phyloP scores from a whole-genome alignment of 2,329 filamentous ascomycete species.

The Chaetomiaceae sp. region DNA sequence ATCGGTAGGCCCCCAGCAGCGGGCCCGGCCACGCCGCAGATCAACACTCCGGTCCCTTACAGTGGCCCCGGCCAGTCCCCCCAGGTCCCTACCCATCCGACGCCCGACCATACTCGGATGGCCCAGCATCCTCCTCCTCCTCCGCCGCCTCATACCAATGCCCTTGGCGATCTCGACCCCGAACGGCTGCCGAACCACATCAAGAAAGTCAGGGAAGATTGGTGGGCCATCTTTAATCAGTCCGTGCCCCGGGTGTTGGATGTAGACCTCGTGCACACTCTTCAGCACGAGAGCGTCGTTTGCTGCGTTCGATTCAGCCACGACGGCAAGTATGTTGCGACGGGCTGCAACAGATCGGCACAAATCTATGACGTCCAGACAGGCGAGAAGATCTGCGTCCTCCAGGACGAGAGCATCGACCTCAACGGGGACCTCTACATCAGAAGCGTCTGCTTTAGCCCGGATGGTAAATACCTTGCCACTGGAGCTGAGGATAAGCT shows the following conservation, averaged over 20 bases:
- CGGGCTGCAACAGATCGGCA: slow-evolving; percentile 97
- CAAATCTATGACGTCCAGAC: slow-evolving; percentile 93
- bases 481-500: slow-evolving; percentile 97
- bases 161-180: slow-evolving; percentile 79
- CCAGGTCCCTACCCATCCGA: slow-evolving; percentile 75
- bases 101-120: slow-evolving; percentile 60
- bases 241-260: slow-evolving; percentile 83
- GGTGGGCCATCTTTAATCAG: slow-evolving; percentile 97
- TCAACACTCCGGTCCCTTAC: slow-evolving; percentile 83
- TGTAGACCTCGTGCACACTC: slow-evolving; percentile 88
- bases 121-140: slow-evolving; percentile 33
- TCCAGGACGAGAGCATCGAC: slow-evolving; percentile 85
- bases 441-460: slow-evolving; percentile 96
- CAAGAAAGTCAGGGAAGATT: slow-evolving; percentile 86
- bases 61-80: slow-evolving; percentile 78
- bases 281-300: slow-evolving; percentile 91
- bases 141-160: slow-evolving; percentile 51
- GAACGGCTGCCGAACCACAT: slow-evolving; percentile 79
- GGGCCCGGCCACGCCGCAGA: slow-evolving; percentile 83
- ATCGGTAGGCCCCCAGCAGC: slow-evolving; percentile 61
- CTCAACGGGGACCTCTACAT: slow-evolving; percentile 93
- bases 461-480: slow-evolving; percentile 87
- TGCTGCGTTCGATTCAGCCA: slow-evolving; percentile 97
- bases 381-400: slow-evolving; percentile 80
- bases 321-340: slow-evolving; percentile 93